phyloP scores from a whole-genome alignment of 2,329 filamentous ascomycete genomes.

The Byssoonygena ceratinophila region DNA sequence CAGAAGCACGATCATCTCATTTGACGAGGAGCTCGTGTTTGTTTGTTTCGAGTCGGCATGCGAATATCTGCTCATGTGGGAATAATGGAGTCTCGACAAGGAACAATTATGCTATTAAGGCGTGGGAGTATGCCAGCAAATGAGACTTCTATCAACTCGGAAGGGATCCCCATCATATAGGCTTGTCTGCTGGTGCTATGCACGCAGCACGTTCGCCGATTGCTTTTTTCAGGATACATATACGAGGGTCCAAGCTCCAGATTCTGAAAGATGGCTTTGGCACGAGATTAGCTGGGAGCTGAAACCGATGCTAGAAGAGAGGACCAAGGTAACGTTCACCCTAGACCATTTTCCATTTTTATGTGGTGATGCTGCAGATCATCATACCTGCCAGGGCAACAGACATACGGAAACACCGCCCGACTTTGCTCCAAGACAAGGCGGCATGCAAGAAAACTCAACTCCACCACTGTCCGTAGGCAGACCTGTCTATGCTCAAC shows the following conservation, averaged over 20 bases:
- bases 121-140: not conserved
- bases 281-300: not conserved
- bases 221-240: too few relatives aligned
- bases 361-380: slow-evolving; percentile 2
- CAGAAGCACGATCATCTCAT: not conserved
- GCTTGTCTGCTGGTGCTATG: not conserved
- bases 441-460: not conserved
- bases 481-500: not conserved
- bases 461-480: not conserved
- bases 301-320: not conserved
- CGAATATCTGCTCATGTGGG: not conserved
- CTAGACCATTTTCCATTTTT: not conserved
- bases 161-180: not conserved
- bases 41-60: not conserved
- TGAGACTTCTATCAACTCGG: not conserved
- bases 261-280: not conserved
- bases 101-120: not conserved
- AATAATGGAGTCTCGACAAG: not conserved
- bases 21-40: not conserved
- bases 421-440: not conserved
- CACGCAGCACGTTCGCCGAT: not conserved
- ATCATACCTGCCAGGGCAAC: not conserved
- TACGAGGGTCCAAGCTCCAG: slow-evolving; percentile 7
- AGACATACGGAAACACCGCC: not conserved
- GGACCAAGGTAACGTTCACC: not conserved